These are phyloP conservation scores for Amphicarpaea edgeworthii DNA, from an alignment of 306 rosid genomes.

Conservation along the genomic window DNA sequence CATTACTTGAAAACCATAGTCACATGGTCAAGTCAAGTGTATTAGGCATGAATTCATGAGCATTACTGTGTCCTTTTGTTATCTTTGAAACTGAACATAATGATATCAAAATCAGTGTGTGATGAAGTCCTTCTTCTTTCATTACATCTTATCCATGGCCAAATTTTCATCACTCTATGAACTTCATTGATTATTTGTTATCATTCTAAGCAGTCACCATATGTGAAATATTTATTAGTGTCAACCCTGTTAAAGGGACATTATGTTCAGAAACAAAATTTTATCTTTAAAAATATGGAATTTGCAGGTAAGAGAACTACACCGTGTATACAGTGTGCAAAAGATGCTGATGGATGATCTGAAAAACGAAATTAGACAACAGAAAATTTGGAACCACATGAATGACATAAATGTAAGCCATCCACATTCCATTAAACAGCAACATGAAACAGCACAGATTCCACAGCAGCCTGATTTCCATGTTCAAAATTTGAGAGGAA, in stretches of 20 bases:
- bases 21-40: slow-evolving; percentile 11
- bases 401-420: slow-evolving; percentile 48
- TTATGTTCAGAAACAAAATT: slow-evolving; percentile 7
- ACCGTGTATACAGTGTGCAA: slow-evolving; percentile 78
- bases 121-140: slow-evolving; percentile 2
- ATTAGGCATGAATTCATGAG: not conserved
- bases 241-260: slow-evolving; percentile 4
- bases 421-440: slow-evolving; percentile 50
- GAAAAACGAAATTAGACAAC: slow-evolving; percentile 56
- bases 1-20: slow-evolving; percentile 2
- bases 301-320: slow-evolving; percentile 86
- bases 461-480: slow-evolving; percentile 46
- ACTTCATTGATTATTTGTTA: not conserved
- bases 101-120: slow-evolving; percentile 2
- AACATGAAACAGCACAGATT: slow-evolving; percentile 44
- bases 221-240: slow-evolving; percentile 20
- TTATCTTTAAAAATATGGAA: slow-evolving; percentile 27
- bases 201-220: slow-evolving; percentile 5
- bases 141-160: not conserved
- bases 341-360: slow-evolving; percentile 78
- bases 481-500: slow-evolving; percentile 56
- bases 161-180: slow-evolving; percentile 13
- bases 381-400: slow-evolving; percentile 49
- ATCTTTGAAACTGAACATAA: not conserved
- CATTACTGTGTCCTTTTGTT: too few species aligned